Evolutionary conservation across 345 rosid species (phyloP).

Genomic region (Hibiscus tridactylites): DNA sequence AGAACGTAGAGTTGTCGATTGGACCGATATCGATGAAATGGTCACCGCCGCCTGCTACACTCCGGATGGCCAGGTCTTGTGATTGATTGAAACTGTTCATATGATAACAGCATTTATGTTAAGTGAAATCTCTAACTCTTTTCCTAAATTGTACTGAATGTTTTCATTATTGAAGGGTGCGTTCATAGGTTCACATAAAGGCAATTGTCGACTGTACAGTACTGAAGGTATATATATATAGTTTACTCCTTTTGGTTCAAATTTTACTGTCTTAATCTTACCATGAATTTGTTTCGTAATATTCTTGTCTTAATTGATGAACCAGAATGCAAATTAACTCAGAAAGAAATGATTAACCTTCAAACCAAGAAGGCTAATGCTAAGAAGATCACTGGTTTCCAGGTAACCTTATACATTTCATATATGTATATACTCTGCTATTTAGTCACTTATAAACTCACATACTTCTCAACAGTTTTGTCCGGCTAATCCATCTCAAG

Average conservation of each 20-base stretch:
- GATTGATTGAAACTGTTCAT: background rate
- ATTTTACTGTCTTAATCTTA: background rate
- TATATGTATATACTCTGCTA: too few relatives aligned
- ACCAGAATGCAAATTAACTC: conserved; percentile 57
- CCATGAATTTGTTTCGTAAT: background rate
- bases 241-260: background rate
- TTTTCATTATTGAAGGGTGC: conserved; percentile 41
- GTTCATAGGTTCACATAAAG: conserved; percentile 78
- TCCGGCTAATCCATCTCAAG: conserved; percentile 69
- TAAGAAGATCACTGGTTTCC: conserved; percentile 88
- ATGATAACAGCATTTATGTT: too few relatives aligned
- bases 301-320: conserved; percentile 6
- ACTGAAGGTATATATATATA: conserved; percentile 63
- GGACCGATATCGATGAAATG: conserved; percentile 94
- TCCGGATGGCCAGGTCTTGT: conserved; percentile 81
- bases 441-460: background rate
- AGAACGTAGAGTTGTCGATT: conserved; percentile 58
- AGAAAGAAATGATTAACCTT: conserved; percentile 40
- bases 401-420: conserved; percentile 31
- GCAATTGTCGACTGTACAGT: conserved; percentile 58
- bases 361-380: conserved; percentile 49
- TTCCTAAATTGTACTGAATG: background rate
- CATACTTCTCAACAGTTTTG: conserved; percentile 42
- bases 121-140: background rate
- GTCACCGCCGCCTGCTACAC: conserved; percentile 84